Percentiles rank a stretch among this genome's conserved stretches.
Conservation (phyloP, 345 rosid species). For the Citrus sinensis region DVS_A1.0 CM039164.1:3526001-3526500, state of each 20-base stretch:
- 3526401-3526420: slow-evolving; percentile 62
- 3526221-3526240: slow-evolving; percentile 82
- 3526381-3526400: slow-evolving; percentile 74
- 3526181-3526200: slow-evolving; percentile 87
- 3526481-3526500: slow-evolving; percentile 79
- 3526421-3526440: slow-evolving; percentile 87
- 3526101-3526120: slow-evolving; percentile 78
- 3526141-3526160: slow-evolving; percentile 68
- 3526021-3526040: slow-evolving; percentile 65
- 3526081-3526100: slow-evolving; percentile 77
- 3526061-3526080: slow-evolving; percentile 74
- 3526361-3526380: slow-evolving; percentile 93
- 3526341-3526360: slow-evolving; percentile 72
- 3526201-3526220: slow-evolving; percentile 78
- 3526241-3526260: slow-evolving; percentile 94
- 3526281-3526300: slow-evolving; percentile 86
- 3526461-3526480: slow-evolving; percentile 73
- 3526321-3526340: slow-evolving; percentile 68
- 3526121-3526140: slow-evolving; percentile 81
- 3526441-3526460: slow-evolving; percentile 81
- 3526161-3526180: slow-evolving; percentile 67
- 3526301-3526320: slow-evolving; percentile 80
- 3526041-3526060: slow-evolving; percentile 79
- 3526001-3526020: slow-evolving; percentile 18
- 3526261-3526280: slow-evolving; percentile 95